Conservation (phyloP, 2,329 filamentous ascomycete species). For the Xylaria sp. region DNA sequence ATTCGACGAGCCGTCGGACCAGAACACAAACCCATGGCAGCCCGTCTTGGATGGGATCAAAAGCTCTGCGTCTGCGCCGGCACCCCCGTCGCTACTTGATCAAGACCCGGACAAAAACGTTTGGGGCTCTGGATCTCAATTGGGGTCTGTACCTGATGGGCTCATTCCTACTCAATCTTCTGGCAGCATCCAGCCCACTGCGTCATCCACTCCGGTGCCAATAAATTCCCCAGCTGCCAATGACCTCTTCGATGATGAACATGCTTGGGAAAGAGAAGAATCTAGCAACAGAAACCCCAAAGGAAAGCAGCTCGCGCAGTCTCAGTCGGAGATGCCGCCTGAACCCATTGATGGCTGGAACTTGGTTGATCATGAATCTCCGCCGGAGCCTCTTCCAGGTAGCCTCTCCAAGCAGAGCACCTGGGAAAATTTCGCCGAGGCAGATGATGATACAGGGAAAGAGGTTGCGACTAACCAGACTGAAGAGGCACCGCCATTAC, state of each 20-base stretch:
- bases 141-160: constrained; percentile 50
- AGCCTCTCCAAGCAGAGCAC: constrained; percentile 52
- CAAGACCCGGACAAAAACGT: constrained; percentile 51
- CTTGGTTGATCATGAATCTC: constrained; percentile 58
- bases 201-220: constrained; percentile 41
- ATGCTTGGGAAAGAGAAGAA: constrained; percentile 64
- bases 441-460: constrained; percentile 46
- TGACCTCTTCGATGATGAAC: constrained; percentile 56
- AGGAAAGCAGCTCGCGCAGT: constrained; percentile 53
- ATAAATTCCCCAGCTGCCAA: constrained; percentile 44
- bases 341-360: constrained; percentile 61
- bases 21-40: constrained; percentile 60
- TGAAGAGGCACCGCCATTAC: constrained; percentile 52
- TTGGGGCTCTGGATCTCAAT: constrained; percentile 52
- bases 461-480: constrained; percentile 28
- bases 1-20: constrained; percentile 52
- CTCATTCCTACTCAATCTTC: constrained; percentile 54
- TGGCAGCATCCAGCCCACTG: constrained; percentile 50
- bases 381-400: constrained; percentile 44
- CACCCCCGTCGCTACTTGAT: constrained; percentile 44
- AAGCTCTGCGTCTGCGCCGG: constrained; percentile 46
- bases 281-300: constrained; percentile 55
- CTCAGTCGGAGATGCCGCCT: constrained; percentile 40
- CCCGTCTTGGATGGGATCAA: constrained; percentile 50
- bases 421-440: constrained; percentile 53